Evolutionary conservation across 257 asterid species (phyloP).

Genomic region (Anisodus tanguticus): DNA sequence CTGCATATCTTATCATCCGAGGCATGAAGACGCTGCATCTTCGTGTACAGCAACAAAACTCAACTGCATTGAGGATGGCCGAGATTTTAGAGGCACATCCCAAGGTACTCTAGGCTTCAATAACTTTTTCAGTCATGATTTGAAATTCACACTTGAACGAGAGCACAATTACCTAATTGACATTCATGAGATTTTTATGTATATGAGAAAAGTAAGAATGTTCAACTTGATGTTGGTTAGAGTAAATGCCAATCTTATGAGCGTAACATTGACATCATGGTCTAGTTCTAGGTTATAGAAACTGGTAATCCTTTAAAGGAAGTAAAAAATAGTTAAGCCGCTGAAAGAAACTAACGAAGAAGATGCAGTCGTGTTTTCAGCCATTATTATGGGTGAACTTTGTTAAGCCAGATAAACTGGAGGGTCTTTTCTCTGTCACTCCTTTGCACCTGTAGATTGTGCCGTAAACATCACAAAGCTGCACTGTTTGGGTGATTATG

Average conservation of each 20-base stretch:
- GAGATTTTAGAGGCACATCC: slow-evolving; percentile 99
- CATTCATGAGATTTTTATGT: not conserved
- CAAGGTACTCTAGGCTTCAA: slow-evolving; percentile 55
- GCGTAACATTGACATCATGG: not conserved
- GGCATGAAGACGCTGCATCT: slow-evolving; percentile 99
- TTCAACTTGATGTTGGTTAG: slow-evolving; percentile 7
- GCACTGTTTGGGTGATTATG: not conserved
- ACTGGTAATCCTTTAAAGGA: not conserved
- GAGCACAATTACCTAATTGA: not conserved
- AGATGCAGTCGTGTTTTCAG: slow-evolving; percentile 4
- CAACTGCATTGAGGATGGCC: slow-evolving; percentile 98
- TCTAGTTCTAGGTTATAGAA: slow-evolving; percentile 13
- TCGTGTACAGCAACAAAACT: slow-evolving; percentile 96
- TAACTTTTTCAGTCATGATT: slow-evolving; percentile 5
- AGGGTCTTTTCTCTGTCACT: not conserved
- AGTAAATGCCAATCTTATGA: slow-evolving; percentile 12
- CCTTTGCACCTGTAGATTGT: not conserved
- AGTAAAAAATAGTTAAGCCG: not conserved
- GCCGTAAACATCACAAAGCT: slow-evolving; percentile 4
- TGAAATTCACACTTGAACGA: not conserved
- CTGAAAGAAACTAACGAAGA: slow-evolving; percentile 2
- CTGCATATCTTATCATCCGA: slow-evolving; percentile 86
- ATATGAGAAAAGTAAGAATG: slow-evolving; percentile 2
- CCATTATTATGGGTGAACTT: slow-evolving; percentile 24
- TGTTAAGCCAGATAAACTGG: not conserved